Conservation (phyloP, 2,329 filamentous ascomycete genomes). For the Pseudocercospora crystallina region DNA sequence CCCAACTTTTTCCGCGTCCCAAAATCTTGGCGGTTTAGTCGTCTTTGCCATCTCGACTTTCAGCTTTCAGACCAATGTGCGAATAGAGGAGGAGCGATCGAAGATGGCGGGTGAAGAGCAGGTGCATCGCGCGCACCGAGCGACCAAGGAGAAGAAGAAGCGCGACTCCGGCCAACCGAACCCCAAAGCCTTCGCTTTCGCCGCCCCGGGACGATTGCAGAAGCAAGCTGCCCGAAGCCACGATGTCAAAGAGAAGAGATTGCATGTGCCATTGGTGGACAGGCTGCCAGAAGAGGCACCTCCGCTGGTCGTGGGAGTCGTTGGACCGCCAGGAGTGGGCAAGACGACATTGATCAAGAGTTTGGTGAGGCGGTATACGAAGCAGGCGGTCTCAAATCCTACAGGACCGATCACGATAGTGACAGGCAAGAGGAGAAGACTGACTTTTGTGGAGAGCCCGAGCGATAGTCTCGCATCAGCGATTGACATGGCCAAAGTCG, state of each 20-base stretch:
- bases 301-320: slow-evolving; percentile 87
- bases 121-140: slow-evolving; percentile 79
- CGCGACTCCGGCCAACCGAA: slow-evolving; percentile 63
- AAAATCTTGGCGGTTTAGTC: slow-evolving; percentile 15
- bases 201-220: slow-evolving; percentile 76
- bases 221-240: slow-evolving; percentile 71
- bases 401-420: slow-evolving; percentile 93
- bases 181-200: slow-evolving; percentile 85
- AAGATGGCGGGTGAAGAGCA: slow-evolving; percentile 57
- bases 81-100: not conserved
- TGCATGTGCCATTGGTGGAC: slow-evolving; percentile 96
- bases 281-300: slow-evolving; percentile 92
- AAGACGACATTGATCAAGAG: slow-evolving; percentile 97
- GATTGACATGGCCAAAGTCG: slow-evolving; percentile 96
- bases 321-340: slow-evolving; percentile 89
- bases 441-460: slow-evolving; percentile 97
- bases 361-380: slow-evolving; percentile 88
- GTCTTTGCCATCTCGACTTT: not conserved
- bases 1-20: slow-evolving; percentile 8
- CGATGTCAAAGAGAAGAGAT: slow-evolving; percentile 88
- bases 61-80: not conserved
- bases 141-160: slow-evolving; percentile 86
- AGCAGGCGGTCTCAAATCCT: slow-evolving; percentile 87
- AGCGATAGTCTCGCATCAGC: slow-evolving; percentile 89
- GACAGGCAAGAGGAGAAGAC: slow-evolving; percentile 88